Evolutionary conservation across 2,329 filamentous ascomycete genomes (phyloP), one percentile per base, ranked within the genome.

Genomic region (Sporothrix brunneoviolacea): DNA sequence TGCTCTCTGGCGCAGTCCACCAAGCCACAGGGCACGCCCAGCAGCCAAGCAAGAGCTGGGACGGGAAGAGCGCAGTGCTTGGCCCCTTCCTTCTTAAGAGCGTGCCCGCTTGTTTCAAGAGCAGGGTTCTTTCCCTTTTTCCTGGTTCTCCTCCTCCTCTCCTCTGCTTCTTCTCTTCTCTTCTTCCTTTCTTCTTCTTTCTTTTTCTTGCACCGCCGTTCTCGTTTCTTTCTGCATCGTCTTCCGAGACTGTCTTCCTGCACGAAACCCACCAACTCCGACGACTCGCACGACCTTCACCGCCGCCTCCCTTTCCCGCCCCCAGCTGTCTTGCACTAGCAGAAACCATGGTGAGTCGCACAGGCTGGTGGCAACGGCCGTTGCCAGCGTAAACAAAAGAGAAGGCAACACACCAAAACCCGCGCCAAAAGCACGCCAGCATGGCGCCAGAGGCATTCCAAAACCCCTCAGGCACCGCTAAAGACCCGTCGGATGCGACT

Each of bases 301-400:
- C 16, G 19, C 21, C 32, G 8, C 27, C 24, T 27, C 24, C 19
- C 36, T 27, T 10, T 28, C 24, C 24, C 24, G 10, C 5, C 24
- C 32, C 4, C 21, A 19, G 33, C 43, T 35, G 4, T 21, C 38
- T 24, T 27, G 19, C 47, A 49, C 32, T 27, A 35, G 32, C 47
- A 42, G 21, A 41, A 28, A 50, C 39, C 24, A 50, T 50, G 48
- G 48, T 50, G 33, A 50, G 48, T 50, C 37, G 45, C 45, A 40
- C 45, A 40, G 18, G 32, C 48, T 28, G 39, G n/a, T n/a, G n/a
- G n/a, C 48, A 32, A 38, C 39, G 18, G 21, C 32, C 16, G 32
- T 38, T 50, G 39, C 47, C 46, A n/a, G 33, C 35, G 48, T 50
- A 50, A 43, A 50, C 30, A 50, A 49, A 21, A 10, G 22, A 35